Evolutionary conservation across 176 grass and related monocot species (phyloP), one percentile per base, ranked within the genome.

Genomic region (Bromus sterilis): DNA sequence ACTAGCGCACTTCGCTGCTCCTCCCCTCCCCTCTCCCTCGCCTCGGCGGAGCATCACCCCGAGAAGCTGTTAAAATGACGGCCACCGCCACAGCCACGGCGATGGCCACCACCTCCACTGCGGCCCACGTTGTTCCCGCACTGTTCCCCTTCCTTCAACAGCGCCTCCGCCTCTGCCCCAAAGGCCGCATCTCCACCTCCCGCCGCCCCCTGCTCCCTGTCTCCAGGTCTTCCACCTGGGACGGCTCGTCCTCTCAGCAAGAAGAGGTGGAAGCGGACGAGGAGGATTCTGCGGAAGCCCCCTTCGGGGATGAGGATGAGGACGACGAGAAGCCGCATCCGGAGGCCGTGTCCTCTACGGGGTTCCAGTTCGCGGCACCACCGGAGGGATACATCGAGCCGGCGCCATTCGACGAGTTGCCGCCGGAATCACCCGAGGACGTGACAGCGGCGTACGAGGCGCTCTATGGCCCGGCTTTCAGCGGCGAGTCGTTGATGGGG

Each of bases 391-490:
- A 95, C 76, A 80, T 92, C 4, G 79, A 90, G 62, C 87, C 89
- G 7, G 82, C 92, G 0, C 75, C 88, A 24, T 89, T 98, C 63
- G 89, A 94, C 72, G 90, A 95, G 76, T 87, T 92, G 2, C 90
- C 92, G 4, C 88, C 85, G 0, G 95, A 95, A 82, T 75, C 90
- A 2, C 90, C 90, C 2, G 95, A 95, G 76, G 86, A 91, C 28
- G 72, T 89, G 42, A 86, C 81, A 29, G 86, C 84, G 5, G 93
- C 70, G 14, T 98, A 83, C 75, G 88, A 98, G 82, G 56, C 81
- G 6, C 83, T 98, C 12, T 98, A 98, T 75, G 95, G 95, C 20
- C 84, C 92, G 15, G 90, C 95, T 5, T 98, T 93, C 82, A 94
- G 95, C 68, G 95, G 88, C 14, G 90, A 89, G 78, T 82, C 82